Percentiles rank a stretch among this genome's conserved stretches.
Evolutionary conservation across 139 green algal species (phyloP).

Genomic region (Ettlia oleoabundans): DNA sequence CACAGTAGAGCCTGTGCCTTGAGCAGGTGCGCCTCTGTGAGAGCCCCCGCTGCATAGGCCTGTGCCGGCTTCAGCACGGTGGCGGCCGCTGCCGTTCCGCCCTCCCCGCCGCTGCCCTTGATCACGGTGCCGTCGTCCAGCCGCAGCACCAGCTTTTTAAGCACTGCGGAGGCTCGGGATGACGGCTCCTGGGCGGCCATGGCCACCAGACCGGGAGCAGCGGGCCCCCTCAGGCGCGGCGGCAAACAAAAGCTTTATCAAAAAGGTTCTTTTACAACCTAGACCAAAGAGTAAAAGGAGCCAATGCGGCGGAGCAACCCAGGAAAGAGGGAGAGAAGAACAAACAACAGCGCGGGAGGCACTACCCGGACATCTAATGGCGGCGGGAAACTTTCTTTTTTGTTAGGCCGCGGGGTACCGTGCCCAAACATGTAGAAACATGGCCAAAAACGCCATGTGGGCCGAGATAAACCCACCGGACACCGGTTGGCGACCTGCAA

Average conservation of each 20-base stretch:
- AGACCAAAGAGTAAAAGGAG: too few relatives aligned
- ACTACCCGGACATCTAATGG: too few relatives aligned
- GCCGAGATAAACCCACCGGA: too few relatives aligned
- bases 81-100: background rate
- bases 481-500: too few relatives aligned
- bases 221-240: background rate
- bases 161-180: background rate
- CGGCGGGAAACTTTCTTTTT: background rate
- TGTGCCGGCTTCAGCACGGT: conserved; percentile 38
- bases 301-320: too few relatives aligned
- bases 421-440: background rate
- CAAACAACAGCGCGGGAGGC: background rate
- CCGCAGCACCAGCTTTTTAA: conserved; percentile 41
- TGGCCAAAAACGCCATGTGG: too few relatives aligned
- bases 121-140: conserved; percentile 60
- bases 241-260: too few relatives aligned
- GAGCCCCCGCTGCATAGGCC: conserved; percentile 38
- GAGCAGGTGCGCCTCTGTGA: conserved; percentile 46
- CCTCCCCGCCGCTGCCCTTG: background rate
- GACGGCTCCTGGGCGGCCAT: background rate
- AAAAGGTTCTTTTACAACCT: too few relatives aligned
- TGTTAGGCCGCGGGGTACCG: background rate
- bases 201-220: background rate
- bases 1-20: conserved; percentile 46
- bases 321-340: background rate